Evolutionary conservation across 257 asterid species (phyloP), one percentile per base, ranked within the genome.

Genomic region (Ilex aquifolium): DNA sequence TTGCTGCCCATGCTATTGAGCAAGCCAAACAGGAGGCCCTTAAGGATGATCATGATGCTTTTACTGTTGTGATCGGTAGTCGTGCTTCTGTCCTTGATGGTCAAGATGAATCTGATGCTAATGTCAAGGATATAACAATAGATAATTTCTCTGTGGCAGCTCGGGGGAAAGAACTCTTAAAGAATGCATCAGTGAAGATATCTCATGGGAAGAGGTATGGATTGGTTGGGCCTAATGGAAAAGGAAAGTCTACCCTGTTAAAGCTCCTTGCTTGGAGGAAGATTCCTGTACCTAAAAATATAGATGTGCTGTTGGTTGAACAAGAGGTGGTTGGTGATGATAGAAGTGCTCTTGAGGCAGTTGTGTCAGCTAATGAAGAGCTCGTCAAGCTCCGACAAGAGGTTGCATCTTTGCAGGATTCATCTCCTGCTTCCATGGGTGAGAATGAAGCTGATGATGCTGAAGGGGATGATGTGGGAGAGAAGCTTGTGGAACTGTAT

Each of bases 131-230:
- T 69, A 79, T 86, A 27, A 81, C 86, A 6, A 56, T 86, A 6
- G 90, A 83, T 29, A 79, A 81, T 53, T 86, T 86, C 69, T 83
- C 91, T 0, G 91, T 83, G 30, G 72, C 95, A 52, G 95, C 88
- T 59, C 83, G 95, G 0, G 91, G 95, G 29, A 83, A 83, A 66
- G 86, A 83, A 42, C 82, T 86, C 16, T 69, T 86, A 77, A 83
- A 79, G 73, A 83, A 83, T 60, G 66, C 88, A 10, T 69, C 86
- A 0, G 84, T 85, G 2, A 85, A 81, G 64, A 81, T 85, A 30
- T 81, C 95, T 57, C 88, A 86, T 63, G 91, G 95, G 44, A 86
- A 79, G 79, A 75, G 95, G 68, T 86, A 86, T 61, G 91, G 95
- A 39, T 70, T 83, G 63, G 83, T 83, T 6, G 95, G 95, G 56